Base-by-base conservation (phyloP, 2,329 filamentous ascomycete species). In the Cladosporium sp. region DNA sequence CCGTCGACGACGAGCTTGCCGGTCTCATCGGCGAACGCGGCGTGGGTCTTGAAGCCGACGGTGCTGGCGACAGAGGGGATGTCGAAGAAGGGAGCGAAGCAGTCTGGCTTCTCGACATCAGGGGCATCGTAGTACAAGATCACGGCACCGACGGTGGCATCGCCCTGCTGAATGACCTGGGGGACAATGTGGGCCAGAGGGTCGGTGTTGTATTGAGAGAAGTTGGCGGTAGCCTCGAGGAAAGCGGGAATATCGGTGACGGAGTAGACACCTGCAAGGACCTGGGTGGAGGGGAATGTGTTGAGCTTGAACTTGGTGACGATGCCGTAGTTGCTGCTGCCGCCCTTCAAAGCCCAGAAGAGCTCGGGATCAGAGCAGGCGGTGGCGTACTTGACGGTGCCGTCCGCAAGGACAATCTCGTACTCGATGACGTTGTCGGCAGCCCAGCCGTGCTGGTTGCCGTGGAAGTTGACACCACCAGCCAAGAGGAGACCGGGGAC, bases 391-490 rank as follows among this genome's bases (percentile, higher is more conserved):
- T 80, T 74, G 28, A 80, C 69, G 7, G 68, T 68, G 0, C 80
- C 80, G 56, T 77, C 72, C 0, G 80, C 79, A 12, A 81, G 72
- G 2, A 81, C 79, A 0, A 82, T 71, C 73, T 85, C 83, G 63
- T 84, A 69, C 60, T 69, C 66, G 31, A 66, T 56, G 26, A 72
- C 65, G 18, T 60, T 70, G 56, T 72, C 84, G 62, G 80, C 80
- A 23, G 79, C 82, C 74, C 82, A 85, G 14, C 85, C 86, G 68
- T 79, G 72, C 0, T 72, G 74, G 0, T 78, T 78, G 2, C 80
- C 78, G 69, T 84, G 81, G 74, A 79, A 85, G 1, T 81, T 82
- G 35, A 84, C 79, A 12, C 84, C 84, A 31, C 83, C 77, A 77
- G 62, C 21, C 72, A 81, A n/a, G 35, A 63, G 49, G 26, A 63